These are phyloP conservation scores for Thelephora aurantiotincta DNA, from an alignment of 768 basidiomycete species.

Conservation along the genomic window DNA sequence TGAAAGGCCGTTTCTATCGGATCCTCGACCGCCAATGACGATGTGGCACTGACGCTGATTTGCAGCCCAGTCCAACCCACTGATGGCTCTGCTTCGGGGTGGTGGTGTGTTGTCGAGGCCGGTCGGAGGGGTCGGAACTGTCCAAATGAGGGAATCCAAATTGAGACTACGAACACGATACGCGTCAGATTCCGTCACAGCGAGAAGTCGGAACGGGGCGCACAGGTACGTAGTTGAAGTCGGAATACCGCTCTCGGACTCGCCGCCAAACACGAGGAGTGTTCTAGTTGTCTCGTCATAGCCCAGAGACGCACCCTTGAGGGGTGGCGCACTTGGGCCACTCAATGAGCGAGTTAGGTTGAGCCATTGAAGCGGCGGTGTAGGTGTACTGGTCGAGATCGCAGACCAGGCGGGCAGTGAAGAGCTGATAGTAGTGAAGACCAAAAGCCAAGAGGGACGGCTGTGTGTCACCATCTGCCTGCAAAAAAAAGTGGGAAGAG, in stretches of 20 bases:
- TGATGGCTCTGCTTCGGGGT: constrained; percentile 47
- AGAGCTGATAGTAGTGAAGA: constrained; percentile 12
- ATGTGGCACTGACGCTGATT: constrained; percentile 78
- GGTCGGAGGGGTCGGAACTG: constrained; percentile 34
- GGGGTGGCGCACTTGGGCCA: constrained; percentile 42
- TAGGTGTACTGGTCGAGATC: constrained; percentile 36
- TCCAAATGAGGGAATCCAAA: constrained; percentile 48
- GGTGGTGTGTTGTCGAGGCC: constrained; percentile 36
- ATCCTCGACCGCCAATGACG: constrained; percentile 54
- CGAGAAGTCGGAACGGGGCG: constrained; percentile 12
- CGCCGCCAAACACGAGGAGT: constrained; percentile 63
- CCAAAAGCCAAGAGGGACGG: constrained; percentile 12
- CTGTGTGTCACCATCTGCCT: constrained; percentile 3
- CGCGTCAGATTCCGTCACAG: background rate
- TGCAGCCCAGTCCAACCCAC: constrained; percentile 60
- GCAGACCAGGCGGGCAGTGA: constrained; percentile 22
- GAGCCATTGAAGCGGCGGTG: constrained; percentile 59
- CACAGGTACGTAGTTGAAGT: constrained; percentile 59
- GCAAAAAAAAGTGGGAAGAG: constrained; percentile 7
- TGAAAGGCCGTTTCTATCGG: constrained; percentile 35
- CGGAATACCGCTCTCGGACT: constrained; percentile 48
- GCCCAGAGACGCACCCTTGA: constrained; percentile 63
- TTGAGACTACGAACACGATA: constrained; percentile 33
- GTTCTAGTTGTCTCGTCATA: constrained; percentile 32
- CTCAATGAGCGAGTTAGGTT: constrained; percentile 44